These are phyloP conservation scores for Wickerhamiella galacta DNA, from an alignment of 805 yeast genomes.

Conservation along the genomic window DNA sequence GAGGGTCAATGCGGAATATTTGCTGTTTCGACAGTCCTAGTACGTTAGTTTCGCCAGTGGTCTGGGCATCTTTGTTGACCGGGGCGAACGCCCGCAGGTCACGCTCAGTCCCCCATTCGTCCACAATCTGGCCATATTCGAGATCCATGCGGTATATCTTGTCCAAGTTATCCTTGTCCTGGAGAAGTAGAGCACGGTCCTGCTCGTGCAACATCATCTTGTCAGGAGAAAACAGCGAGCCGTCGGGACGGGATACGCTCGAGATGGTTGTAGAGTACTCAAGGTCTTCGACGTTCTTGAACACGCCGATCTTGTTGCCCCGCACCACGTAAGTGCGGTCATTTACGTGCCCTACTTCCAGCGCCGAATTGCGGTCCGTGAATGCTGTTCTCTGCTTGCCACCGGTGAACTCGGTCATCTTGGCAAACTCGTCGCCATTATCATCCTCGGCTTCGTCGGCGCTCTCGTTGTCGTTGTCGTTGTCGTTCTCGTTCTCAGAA, in stretches of 20 bases:
- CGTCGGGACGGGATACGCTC: slow-evolving; percentile 35
- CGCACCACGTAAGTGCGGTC: slow-evolving; percentile 67
- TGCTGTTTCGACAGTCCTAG: slow-evolving; percentile 51
- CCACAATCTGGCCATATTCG: slow-evolving; percentile 65
- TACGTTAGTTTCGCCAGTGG: slow-evolving; percentile 57
- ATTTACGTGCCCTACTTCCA: slow-evolving; percentile 54
- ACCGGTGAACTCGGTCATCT: slow-evolving; percentile 1
- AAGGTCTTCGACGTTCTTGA: slow-evolving; percentile 38
- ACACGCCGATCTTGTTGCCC: slow-evolving; percentile 67
- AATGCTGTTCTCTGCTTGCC: slow-evolving; percentile 11
- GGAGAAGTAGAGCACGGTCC: slow-evolving; percentile 53
- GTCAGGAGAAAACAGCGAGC: slow-evolving; percentile 36
- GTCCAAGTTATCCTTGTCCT: slow-evolving; percentile 30
- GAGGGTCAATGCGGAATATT: slow-evolving; percentile 66
- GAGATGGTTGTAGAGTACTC: slow-evolving; percentile 54
- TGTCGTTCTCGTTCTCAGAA: slow-evolving; percentile 21
- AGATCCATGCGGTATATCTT: slow-evolving; percentile 60
- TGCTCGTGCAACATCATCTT: slow-evolving; percentile 63
- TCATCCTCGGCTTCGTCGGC: slow-evolving; percentile 20
- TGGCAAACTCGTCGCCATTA: slow-evolving; percentile 13
- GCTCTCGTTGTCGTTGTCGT: slow-evolving; percentile 22
- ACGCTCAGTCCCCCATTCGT: slow-evolving; percentile 44
- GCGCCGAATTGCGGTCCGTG: slow-evolving; percentile 37
- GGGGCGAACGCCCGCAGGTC: slow-evolving; percentile 45
- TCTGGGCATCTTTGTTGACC: slow-evolving; percentile 53